These are phyloP conservation scores for Thraustochytrium striatum DNA, from an alignment of 352 stramenopile species.

Conservation along the genomic window DNA sequence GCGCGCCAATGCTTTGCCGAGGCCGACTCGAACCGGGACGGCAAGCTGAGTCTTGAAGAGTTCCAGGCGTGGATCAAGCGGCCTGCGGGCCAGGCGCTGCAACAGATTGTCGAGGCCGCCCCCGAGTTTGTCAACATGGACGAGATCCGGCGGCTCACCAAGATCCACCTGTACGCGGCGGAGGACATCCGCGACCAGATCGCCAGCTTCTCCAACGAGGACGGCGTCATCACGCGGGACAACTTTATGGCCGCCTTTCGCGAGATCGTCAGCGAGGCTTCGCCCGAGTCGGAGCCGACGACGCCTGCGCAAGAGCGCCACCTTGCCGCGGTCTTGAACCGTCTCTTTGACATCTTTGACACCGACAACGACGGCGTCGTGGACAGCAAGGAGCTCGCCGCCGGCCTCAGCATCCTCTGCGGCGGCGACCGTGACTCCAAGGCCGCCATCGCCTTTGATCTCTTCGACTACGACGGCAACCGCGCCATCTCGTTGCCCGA, in stretches of 20 bases:
- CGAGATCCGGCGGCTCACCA: constrained; percentile 32
- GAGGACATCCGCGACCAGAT: constrained; percentile 37
- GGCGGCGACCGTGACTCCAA: constrained; percentile 38
- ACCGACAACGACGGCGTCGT: constrained; percentile 14
- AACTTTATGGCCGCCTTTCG: constrained; percentile 29
- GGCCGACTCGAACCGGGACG: constrained; percentile 47
- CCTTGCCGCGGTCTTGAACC: constrained; percentile 7
- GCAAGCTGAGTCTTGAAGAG: constrained; percentile 39
- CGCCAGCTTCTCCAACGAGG: constrained; percentile 15
- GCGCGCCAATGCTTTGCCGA: constrained; percentile 26
- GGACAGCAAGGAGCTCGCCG: constrained; percentile 34
- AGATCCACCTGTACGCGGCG: constrained; percentile 5
- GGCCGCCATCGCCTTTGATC: constrained; percentile 16
- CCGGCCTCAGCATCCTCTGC: constrained; percentile 35
- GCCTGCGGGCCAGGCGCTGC: background rate
- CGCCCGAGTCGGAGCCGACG: background rate
- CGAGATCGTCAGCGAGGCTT: constrained; percentile 30
- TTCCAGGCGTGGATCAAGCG: constrained; percentile 33
- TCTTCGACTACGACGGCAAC: constrained; percentile 58
- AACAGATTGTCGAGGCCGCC: background rate
- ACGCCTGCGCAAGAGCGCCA: background rate
- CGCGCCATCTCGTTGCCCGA: constrained; percentile 71
- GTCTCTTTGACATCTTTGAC: constrained; percentile 48
- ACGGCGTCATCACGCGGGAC: constrained; percentile 24
- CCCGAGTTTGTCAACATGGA: constrained; percentile 22